These are phyloP conservation scores for Colletotrichum sp. DNA, from an alignment of 2,329 filamentous ascomycete species.

Conservation along the genomic window DNA sequence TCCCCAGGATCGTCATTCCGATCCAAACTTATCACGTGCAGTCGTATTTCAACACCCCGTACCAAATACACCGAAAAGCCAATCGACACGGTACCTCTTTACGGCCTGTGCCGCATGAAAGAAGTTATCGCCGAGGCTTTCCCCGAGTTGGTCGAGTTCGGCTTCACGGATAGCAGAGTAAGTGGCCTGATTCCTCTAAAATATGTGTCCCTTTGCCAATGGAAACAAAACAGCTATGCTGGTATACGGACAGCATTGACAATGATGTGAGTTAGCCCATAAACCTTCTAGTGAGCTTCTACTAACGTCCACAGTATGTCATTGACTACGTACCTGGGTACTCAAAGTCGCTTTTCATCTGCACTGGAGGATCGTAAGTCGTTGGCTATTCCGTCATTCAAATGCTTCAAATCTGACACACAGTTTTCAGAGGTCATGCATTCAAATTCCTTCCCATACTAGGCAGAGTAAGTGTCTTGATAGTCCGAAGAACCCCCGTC, in stretches of 20 bases:
- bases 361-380: neutral
- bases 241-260: slow-evolving; percentile 14
- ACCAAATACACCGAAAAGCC: slow-evolving; percentile 26
- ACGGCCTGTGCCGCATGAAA: slow-evolving; percentile 28
- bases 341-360: neutral
- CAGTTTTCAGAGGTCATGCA: neutral
- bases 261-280: neutral
- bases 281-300: neutral
- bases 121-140: slow-evolving; percentile 24
- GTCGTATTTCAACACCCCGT: slow-evolving; percentile 23
- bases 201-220: neutral
- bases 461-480: neutral
- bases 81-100: slow-evolving; percentile 27
- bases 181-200: neutral
- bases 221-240: neutral
- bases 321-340: neutral
- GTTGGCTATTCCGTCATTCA: too few species aligned
- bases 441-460: neutral
- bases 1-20: neutral
- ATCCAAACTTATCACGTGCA: neutral
- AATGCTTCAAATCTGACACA: neutral
- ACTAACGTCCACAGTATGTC: neutral
- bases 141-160: slow-evolving; percentile 27
- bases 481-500: neutral
- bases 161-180: slow-evolving; percentile 24